phyloP scores from a whole-genome alignment of 371 early-diverging fungal species.

The Lichtheimia hyalospora region DNA sequence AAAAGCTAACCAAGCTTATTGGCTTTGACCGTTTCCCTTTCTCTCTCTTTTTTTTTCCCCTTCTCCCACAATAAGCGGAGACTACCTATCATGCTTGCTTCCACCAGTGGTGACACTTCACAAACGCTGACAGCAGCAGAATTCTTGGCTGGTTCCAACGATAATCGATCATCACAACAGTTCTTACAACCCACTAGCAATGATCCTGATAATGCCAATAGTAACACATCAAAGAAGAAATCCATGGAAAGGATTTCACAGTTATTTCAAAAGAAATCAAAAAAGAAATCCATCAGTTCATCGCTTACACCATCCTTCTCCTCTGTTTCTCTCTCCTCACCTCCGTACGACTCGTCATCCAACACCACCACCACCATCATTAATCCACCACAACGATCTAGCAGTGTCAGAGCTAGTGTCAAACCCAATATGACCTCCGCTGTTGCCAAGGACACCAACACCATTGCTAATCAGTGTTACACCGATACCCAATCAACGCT shows the following conservation, averaged over 20 bases:
- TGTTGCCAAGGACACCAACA: constrained; percentile 7
- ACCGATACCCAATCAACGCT: background rate
- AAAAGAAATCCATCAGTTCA: constrained; percentile 20
- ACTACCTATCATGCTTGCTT: too few relatives aligned
- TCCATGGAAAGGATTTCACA: constrained; percentile 41
- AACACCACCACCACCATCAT: background rate
- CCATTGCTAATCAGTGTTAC: background rate
- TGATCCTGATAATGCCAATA: constrained; percentile 9
- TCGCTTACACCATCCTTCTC: constrained; percentile 23
- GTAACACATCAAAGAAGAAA: constrained; percentile 25
- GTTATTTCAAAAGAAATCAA: constrained; percentile 43
- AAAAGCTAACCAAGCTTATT: too few relatives aligned
- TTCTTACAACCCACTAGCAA: constrained; percentile 8
- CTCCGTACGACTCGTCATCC: constrained; percentile 5
- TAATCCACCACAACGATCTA: constrained; percentile 2
- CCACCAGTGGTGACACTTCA: background rate
- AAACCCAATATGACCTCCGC: background rate
- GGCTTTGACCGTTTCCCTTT: background rate
- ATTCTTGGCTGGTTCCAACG: constrained; percentile 8
- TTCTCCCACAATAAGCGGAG: too few relatives aligned
- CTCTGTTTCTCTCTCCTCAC: constrained; percentile 26
- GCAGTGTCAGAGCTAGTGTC: background rate
- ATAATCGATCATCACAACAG: background rate
- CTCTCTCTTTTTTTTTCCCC: background rate
- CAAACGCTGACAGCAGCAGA: background rate